Evolutionary conservation across 768 basidiomycete genomes (phyloP), one percentile per base, ranked within the genome.

Genomic region (Vararia minispora): DNA sequence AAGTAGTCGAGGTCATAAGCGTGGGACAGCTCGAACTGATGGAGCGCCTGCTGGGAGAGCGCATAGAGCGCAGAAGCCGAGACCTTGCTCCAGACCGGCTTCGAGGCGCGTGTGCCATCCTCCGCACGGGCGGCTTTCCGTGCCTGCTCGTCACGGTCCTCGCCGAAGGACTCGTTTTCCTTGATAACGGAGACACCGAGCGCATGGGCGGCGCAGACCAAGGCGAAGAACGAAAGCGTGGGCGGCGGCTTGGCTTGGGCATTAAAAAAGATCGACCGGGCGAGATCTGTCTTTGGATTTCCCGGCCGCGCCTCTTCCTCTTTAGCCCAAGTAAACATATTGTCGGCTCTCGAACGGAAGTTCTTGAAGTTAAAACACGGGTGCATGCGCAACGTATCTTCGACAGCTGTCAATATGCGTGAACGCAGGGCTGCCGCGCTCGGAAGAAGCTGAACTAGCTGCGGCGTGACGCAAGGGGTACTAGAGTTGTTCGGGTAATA

Each of bases 1-100:
- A 84, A 57, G 44, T 66, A 71, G 55, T 84, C 76, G 33, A 75
- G 49, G 46, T 74, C 73, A 41, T 70, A 69, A 22, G 61, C 38
- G 32, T 52, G 49, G 34, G 58, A 60, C 49, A 55, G 55, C 55
- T 74, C 72, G 34, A 59, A 64, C 13, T 69, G 28, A 3, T 51
- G 53, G 14, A 74, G 51, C 0, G 68, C 61, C 48, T 74, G 73
- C 33, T 60, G 62, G 13, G 72, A 73, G 12, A 74, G 59, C 16
- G 64, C 61, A 42, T 64, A 64, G 41, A 74, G 56, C 12, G 59
- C 64, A 24, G 62, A 52, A 11, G 68, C 59, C 0, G 29, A 49
- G 12, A 41, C 37, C 40, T 57, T 59, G 34, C 41, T 25, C 33
- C 29, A 45, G 12, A 44, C 40, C 26, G 34, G 36, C 13, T 41